These are phyloP conservation scores for Pleodorina starrii DNA, from an alignment of 139 green algal species.

Conservation along the genomic window DNA sequence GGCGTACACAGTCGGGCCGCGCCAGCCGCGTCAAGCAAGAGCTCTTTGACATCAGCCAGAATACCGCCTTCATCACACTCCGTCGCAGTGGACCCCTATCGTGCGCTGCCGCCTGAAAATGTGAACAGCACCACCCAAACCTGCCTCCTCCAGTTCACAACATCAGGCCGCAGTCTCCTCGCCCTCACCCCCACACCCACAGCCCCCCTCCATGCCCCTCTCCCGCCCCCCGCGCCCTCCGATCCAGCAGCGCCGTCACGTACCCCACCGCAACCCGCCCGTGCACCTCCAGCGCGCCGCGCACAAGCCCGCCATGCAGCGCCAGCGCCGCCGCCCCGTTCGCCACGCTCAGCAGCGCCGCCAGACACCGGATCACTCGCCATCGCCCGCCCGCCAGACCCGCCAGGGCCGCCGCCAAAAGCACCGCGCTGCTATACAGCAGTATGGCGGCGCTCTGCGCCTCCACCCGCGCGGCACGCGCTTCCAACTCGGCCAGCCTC, in stretches of 20 bases:
- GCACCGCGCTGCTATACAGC: slow-evolving; percentile 23
- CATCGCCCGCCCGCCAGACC: background rate
- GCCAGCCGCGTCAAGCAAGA: too few species aligned
- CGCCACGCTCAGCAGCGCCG: background rate
- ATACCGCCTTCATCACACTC: too few species aligned
- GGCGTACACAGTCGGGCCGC: too few species aligned
- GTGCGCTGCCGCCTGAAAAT: too few species aligned
- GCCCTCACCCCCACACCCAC: too few species aligned
- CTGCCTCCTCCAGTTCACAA: too few species aligned
- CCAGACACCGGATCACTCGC: background rate
- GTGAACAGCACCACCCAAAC: too few species aligned
- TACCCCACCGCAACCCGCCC: background rate
- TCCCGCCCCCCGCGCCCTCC: background rate
- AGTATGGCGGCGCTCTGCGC: slow-evolving; percentile 1
- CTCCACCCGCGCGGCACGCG: background rate
- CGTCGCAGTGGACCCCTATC: too few species aligned
- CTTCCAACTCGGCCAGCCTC: background rate
- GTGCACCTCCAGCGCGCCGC: background rate
- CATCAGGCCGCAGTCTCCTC: too few species aligned
- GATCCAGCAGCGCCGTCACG: background rate
- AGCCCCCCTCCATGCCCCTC: too few species aligned
- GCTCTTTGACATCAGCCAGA: too few species aligned
- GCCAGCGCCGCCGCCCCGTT: slow-evolving; percentile 20
- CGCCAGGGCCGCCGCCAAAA: background rate
- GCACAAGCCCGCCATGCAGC: background rate